Evolutionary conservation across 441 rosid species (phyloP).

Genomic region (Pelargonium myrrhifolium): DNA sequence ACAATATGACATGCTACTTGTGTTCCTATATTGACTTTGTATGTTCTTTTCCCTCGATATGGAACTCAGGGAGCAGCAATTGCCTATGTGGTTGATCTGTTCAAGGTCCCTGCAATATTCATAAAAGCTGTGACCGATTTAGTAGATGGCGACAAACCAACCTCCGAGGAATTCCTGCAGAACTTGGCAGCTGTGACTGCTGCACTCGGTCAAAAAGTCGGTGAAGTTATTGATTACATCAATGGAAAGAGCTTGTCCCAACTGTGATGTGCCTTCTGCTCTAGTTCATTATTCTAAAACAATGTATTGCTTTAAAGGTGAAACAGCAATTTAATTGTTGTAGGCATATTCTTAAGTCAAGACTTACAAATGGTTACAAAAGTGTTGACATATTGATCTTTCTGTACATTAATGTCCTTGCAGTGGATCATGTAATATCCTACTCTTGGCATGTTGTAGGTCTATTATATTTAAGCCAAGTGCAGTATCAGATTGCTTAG

Average conservation of each 20-base stretch:
- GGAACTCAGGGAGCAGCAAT: slow-evolving; percentile 77
- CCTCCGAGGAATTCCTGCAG: slow-evolving; percentile 79
- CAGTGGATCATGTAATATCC: too few relatives aligned
- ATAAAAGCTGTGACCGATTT: slow-evolving; percentile 83
- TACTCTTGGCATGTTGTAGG: too few relatives aligned
- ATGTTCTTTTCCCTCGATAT: slow-evolving; percentile 6
- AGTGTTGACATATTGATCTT: not conserved
- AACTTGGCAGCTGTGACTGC: slow-evolving; percentile 69
- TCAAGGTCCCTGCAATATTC: slow-evolving; percentile 74
- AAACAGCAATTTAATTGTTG: slow-evolving; percentile 13
- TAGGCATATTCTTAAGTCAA: not conserved
- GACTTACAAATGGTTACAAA: not conserved
- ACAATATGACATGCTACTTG: not conserved
- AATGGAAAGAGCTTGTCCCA: slow-evolving; percentile 55
- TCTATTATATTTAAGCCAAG: not conserved
- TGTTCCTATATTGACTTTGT: slow-evolving; percentile 6
- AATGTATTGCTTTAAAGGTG: slow-evolving; percentile 12
- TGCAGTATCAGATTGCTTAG: not conserved
- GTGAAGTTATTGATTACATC: slow-evolving; percentile 62
- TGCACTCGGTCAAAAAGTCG: slow-evolving; percentile 56
- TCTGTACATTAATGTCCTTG: too few relatives aligned
- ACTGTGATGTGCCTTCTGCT: slow-evolving; percentile 33
- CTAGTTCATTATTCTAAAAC: not conserved
- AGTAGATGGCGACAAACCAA: slow-evolving; percentile 81
- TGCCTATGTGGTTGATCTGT: slow-evolving; percentile 80